Evolutionary conservation across 225 moss, liverwort and hornwort genomes (phyloP), one percentile per base, ranked within the genome.

Genomic region (Climacium dendroides): DNA sequence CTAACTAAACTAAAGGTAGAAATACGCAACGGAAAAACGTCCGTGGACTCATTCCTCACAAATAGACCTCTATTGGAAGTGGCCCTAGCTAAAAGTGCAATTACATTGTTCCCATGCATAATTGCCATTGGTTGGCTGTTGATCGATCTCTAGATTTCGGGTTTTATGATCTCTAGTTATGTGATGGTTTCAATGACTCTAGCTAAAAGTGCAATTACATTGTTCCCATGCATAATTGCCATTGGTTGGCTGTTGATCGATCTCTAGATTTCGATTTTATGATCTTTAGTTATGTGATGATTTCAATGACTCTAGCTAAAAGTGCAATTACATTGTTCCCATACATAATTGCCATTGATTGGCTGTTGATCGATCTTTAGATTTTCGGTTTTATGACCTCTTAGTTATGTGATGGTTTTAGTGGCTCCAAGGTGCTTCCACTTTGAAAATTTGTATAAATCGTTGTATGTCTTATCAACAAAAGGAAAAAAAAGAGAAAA

Each of bases 41-140:
- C 2, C 0, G 0, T 20, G 32, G 7, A 74, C 8, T 12, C 5
- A 12, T 10, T 54, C 15, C 0, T 10, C 0, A 24, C 5, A 35
- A 76, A 2, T 13, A 15, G 76, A 76, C 5, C n/a, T 76, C 5
- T n/a, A 4, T 9, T 23, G 14, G 5, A 35, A 52, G 15, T 34
- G 35, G 0, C 9, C 9, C 5, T 15, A 50, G 15, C 15, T 14
- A 0, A 34, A 5, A 52, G 35, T 52, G n/a, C 15, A 76, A 35
- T 24, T 24, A 6, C 15, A 2, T 1, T 35, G 1, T 9, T 10
- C 1, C 13, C 1, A 20, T n/a, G 22, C 10, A 15, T 15, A 4
- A 54, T 32, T 54, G 9, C 1, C 0, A n/a, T 24, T 35, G 9
- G 15, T n/a, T 6, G 24, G 6, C 0, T 76, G 0, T n/a, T 54